Percentiles rank a stretch among this genome's conserved stretches.
These are phyloP conservation scores for Candida gorgasii DNA, from an alignment of 805 yeast genomes.

Conservation along the genomic window DNA sequence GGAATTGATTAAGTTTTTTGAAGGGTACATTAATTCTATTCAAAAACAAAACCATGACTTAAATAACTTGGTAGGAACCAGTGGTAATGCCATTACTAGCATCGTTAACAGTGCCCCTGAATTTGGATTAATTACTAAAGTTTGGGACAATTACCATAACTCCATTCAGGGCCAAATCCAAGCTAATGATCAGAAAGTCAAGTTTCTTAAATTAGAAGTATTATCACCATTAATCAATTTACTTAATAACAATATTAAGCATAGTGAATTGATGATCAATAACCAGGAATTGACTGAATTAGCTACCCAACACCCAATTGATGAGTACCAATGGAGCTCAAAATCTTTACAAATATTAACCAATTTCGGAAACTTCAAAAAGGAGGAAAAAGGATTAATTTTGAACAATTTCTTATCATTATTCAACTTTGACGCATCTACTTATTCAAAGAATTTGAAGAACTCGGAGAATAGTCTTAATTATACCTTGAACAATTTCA, in stretches of 20 bases:
- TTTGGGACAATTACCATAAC: slow-evolving; percentile 13
- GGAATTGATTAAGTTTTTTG: slow-evolving; percentile 36
- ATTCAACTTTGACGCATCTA: slow-evolving; percentile 40
- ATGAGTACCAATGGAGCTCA: slow-evolving; percentile 68
- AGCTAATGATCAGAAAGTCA: slow-evolving; percentile 50
- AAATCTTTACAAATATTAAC: slow-evolving; percentile 78
- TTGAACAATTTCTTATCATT: slow-evolving; percentile 67
- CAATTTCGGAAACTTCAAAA: slow-evolving; percentile 72
- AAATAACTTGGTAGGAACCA: slow-evolving; percentile 54
- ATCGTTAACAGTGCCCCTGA: slow-evolving; percentile 16
- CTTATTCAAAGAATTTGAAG: slow-evolving; percentile 24
- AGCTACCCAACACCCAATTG: slow-evolving; percentile 21
- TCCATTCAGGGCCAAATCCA: slow-evolving; percentile 49
- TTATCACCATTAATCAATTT: slow-evolving; percentile 55
- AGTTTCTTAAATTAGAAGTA: slow-evolving; percentile 53
- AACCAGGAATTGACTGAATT: slow-evolving; percentile 45
- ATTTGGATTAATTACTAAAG: slow-evolving; percentile 37
- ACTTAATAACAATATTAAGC: slow-evolving; percentile 53
- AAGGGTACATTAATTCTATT: slow-evolving; percentile 19
- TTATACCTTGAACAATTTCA: slow-evolving; percentile 52
- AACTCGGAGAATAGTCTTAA: slow-evolving; percentile 65
- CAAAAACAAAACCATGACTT: slow-evolving; percentile 52
- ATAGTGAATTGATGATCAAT: slow-evolving; percentile 55
- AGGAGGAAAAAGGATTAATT: slow-evolving; percentile 52
- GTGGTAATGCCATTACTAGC: slow-evolving; percentile 14